phyloP scores from a whole-genome alignment of 2,329 filamentous ascomycete species.

The Penicillium sp. region DNA sequence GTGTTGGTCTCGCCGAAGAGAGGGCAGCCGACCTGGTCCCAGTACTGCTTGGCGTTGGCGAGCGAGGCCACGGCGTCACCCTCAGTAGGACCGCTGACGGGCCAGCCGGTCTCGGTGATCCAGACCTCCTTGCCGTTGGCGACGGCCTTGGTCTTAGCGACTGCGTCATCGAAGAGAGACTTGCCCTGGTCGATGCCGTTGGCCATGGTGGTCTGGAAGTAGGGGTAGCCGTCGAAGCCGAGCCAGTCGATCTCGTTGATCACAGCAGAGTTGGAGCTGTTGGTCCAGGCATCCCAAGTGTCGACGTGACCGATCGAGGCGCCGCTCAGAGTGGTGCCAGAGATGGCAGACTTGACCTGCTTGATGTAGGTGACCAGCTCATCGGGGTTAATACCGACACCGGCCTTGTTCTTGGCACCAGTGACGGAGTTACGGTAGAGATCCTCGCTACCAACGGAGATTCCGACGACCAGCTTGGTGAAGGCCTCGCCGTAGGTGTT shows the following conservation, averaged over 20 bases:
- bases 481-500: constrained; percentile 67
- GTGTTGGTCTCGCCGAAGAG: constrained; percentile 45
- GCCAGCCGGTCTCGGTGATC: constrained; percentile 90
- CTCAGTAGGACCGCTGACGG: constrained; percentile 66
- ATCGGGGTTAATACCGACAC: constrained; percentile 63
- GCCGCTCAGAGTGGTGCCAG: constrained; percentile 57
- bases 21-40: constrained; percentile 75
- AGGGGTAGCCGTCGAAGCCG: constrained; percentile 82
- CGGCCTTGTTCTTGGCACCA: constrained; percentile 64
- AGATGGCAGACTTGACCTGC: constrained; percentile 64
- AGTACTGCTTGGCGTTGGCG: constrained; percentile 76
- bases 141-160: constrained; percentile 60
- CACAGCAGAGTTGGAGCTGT: constrained; percentile 69
- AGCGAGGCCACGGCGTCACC: constrained; percentile 64
- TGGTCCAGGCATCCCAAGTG: constrained; percentile 80
- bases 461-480: constrained; percentile 64
- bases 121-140: constrained; percentile 71
- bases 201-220: constrained; percentile 70
- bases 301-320: constrained; percentile 79
- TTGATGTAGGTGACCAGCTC: constrained; percentile 69
- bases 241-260: constrained; percentile 74
- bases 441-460: constrained; percentile 85
- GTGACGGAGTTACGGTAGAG: constrained; percentile 76
- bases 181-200: constrained; percentile 68
- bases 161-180: constrained; percentile 67